Conservation (phyloP, 805 yeast genomes). For the Saccharomyces eubayanus region DNA sequence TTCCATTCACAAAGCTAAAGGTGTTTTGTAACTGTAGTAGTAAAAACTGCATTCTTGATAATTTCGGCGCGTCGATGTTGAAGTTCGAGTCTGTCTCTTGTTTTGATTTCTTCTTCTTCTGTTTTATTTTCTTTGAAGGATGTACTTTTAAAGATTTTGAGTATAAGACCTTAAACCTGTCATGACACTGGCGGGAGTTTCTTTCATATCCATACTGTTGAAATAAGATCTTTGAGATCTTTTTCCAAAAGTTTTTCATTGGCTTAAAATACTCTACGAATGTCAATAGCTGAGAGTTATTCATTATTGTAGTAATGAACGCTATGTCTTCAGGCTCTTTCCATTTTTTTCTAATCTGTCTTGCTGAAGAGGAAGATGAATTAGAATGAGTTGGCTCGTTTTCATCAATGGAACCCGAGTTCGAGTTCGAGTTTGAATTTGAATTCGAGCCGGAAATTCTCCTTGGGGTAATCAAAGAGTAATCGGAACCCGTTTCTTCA, state of each 20-base stretch:
- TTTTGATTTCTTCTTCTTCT: neutral
- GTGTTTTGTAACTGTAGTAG: constrained; percentile 12
- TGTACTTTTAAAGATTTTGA: constrained; percentile 13
- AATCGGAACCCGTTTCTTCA: neutral
- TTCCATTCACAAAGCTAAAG: constrained; percentile 17
- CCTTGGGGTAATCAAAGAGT: neutral
- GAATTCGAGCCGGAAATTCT: neutral
- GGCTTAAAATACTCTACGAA: constrained; percentile 24
- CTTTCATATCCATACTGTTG: constrained; percentile 14
- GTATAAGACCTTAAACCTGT: constrained; percentile 23
- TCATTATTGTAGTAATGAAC: constrained; percentile 13
- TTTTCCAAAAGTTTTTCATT: constrained; percentile 25
- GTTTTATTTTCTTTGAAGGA: constrained; percentile 1
- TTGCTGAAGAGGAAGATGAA: neutral
- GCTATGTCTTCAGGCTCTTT: constrained; percentile 18
- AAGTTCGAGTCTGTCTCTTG: neutral
- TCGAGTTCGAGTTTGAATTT: neutral
- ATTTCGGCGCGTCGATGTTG: constrained; percentile 2
- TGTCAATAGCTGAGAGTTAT: constrained; percentile 15
- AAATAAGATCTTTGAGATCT: constrained; percentile 15
- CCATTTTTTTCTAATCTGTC: constrained; percentile 21
- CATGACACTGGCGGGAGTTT: constrained; percentile 27
- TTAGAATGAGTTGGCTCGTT: neutral
- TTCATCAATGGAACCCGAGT: neutral
- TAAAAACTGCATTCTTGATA: constrained; percentile 7